These are phyloP conservation scores for Salix brachista DNA, from an alignment of 345 rosid species.

Conservation along the genomic window DNA sequence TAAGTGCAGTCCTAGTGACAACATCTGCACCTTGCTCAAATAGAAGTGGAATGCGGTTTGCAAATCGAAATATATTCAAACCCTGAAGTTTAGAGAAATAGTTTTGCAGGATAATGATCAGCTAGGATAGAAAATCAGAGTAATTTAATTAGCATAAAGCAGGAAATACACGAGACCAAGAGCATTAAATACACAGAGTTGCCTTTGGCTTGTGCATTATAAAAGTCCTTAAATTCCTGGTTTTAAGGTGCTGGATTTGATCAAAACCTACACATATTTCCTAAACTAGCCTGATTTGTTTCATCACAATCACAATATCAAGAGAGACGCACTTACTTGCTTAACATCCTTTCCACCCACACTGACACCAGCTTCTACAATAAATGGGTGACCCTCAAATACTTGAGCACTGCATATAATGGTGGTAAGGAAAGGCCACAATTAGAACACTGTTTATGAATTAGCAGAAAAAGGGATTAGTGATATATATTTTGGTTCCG, in stretches of 20 bases:
- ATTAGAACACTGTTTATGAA: neutral
- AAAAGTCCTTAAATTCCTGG: too few species aligned
- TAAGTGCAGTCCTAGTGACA: constrained; percentile 84
- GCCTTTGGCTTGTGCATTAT: neutral
- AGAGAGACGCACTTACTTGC: constrained; percentile 46
- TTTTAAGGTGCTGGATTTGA: too few species aligned
- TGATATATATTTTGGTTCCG: neutral
- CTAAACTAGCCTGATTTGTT: neutral
- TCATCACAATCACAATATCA: neutral
- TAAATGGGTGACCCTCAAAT: constrained; percentile 95
- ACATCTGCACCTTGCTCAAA: constrained; percentile 99
- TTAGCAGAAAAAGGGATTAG: neutral
- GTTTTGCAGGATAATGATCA: neutral
- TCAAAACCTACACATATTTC: neutral
- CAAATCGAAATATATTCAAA: constrained; percentile 85
- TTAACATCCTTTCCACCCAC: constrained; percentile 94
- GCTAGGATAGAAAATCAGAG: neutral
- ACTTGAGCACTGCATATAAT: constrained; percentile 79
- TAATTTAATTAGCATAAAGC: neutral
- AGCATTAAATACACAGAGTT: neutral
- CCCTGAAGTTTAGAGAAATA: constrained; percentile 49
- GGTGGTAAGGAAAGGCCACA: constrained; percentile 15
- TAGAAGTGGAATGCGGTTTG: constrained; percentile 91
- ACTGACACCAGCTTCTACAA: constrained; percentile 98
- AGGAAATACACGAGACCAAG: neutral